These are phyloP conservation scores for Botryobasidium botryosum DNA, from an alignment of 768 basidiomycete genomes.

Conservation along the genomic window DNA sequence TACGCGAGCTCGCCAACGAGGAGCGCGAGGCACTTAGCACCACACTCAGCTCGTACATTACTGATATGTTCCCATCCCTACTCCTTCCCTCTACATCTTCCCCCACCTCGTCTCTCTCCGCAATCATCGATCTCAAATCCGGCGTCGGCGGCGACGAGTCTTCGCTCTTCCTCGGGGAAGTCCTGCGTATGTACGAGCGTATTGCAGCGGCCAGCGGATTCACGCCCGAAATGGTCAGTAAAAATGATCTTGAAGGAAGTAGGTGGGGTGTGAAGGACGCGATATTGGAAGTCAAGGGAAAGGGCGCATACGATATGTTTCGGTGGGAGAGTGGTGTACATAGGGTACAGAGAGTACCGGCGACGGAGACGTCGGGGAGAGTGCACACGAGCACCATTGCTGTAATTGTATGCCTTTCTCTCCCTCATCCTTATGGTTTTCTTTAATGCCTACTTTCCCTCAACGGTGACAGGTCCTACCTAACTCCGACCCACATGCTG, in stretches of 20 bases:
- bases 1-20: slow-evolving; percentile 56
- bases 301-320: slow-evolving; percentile 60
- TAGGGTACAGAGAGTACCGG: slow-evolving; percentile 85
- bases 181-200: slow-evolving; percentile 70
- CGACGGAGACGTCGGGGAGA: slow-evolving; percentile 73
- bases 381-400: slow-evolving; percentile 87
- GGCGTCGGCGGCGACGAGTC: slow-evolving; percentile 89
- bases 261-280: slow-evolving; percentile 52
- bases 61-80: slow-evolving; percentile 43
- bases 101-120: slow-evolving; percentile 45
- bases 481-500: slow-evolving; percentile 39
- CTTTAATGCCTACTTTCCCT: not conserved
- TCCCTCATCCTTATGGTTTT: too few species aligned
- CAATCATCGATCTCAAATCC: slow-evolving; percentile 78
- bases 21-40: slow-evolving; percentile 35
- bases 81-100: slow-evolving; percentile 66
- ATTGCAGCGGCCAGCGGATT: slow-evolving; percentile 40
- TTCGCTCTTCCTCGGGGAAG: slow-evolving; percentile 57
- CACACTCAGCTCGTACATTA: slow-evolving; percentile 19
- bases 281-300: slow-evolving; percentile 60
- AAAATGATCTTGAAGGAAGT: slow-evolving; percentile 30
- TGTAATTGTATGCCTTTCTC: slow-evolving; percentile 42
- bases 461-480: slow-evolving; percentile 57
- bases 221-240: slow-evolving; percentile 42
- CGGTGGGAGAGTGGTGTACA: slow-evolving; percentile 93